Base-by-base conservation (phyloP, 2,329 filamentous ascomycete species). In the Ophiognomonia clavigignenti-juglandacearum region DNA sequence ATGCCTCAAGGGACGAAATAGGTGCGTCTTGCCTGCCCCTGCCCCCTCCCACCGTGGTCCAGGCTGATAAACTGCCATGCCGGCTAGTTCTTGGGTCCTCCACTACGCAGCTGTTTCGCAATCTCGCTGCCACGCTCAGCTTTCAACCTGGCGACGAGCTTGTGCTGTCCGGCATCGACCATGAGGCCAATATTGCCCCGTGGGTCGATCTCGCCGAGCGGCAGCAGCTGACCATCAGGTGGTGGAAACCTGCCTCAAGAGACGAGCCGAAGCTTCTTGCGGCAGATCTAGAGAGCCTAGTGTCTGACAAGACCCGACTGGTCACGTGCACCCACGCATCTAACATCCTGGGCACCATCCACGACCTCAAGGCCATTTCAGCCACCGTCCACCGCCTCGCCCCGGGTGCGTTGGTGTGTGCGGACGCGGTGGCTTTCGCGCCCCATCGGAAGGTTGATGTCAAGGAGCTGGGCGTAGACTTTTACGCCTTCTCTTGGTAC, bases 401-500 rank as follows among this genome's bases (percentile, higher is more conserved):
- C 57, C 77, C 75, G 0, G 68, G 73, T 0, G 79, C 84, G 1
- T 62, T 89, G 1, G 67, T 91, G 1, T 83, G 77, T 53, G 85
- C 91, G 6, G 88, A 92, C 63, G 86, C 81, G 2, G 87, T 91
- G 0, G 83, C 85, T 4, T 88, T 82, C 57, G 86, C 86, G 0
- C 87, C 87, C 0, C 87, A 92, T 61, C 73, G 85, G 4, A 70
- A 70, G 7, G 65, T 92, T 10, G 83, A 92, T 60, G 83, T 91
- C 4, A 72, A 78, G 53, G 78, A 68, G 0, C 70, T 88, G 0
- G 85, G 76, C 1, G 83, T 85, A 0, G 87, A 92, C 59, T 83
- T 90, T 55, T 92, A 91, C 62, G 67, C 74, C n/a, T 88, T 91
- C 59, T 83, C 76, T 0, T 91, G 86, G 86, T 91, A 91, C 66